Conservation (phyloP, 805 yeast genomes). For the Candida loeiensis region DNA sequence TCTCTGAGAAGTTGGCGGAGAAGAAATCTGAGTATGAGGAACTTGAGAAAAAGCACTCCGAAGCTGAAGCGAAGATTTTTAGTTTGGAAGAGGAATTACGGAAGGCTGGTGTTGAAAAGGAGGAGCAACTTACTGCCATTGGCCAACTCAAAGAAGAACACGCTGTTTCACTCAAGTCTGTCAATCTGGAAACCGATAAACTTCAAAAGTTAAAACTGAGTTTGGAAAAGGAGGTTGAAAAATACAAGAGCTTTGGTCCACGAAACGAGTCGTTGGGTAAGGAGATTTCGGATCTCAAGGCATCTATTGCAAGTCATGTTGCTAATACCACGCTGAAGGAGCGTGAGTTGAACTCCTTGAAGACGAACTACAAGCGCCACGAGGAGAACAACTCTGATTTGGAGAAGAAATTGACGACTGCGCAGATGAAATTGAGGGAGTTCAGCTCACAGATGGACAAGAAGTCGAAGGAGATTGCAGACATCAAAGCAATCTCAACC, state of each 20-base stretch:
- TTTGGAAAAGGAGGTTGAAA: constrained; percentile 12
- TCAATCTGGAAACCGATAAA: constrained; percentile 8
- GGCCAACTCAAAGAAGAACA: constrained; percentile 11
- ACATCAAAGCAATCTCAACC: constrained; percentile 9
- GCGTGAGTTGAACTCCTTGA: constrained; percentile 14
- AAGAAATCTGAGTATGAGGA: constrained; percentile 10
- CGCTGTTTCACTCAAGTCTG: constrained; percentile 2
- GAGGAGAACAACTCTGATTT: constrained; percentile 14
- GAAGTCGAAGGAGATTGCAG: constrained; percentile 21
- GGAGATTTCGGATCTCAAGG: constrained; percentile 14
- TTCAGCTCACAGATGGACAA: constrained; percentile 16
- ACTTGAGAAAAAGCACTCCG: constrained; percentile 10
- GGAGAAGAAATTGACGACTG: constrained; percentile 15
- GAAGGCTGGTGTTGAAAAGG: constrained; percentile 11
- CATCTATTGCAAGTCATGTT: constrained; percentile 11
- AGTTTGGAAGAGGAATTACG: constrained; percentile 10
- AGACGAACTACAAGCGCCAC: constrained; percentile 11
- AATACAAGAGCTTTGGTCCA: constrained; percentile 8
- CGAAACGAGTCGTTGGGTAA: constrained; percentile 11
- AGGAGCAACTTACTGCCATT: constrained; percentile 7
- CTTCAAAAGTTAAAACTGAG: constrained; percentile 10
- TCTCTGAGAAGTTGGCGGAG: constrained; percentile 9
- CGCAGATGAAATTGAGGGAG: constrained; percentile 13
- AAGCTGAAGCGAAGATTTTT: constrained; percentile 2
- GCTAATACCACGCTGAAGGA: constrained; percentile 11